Evolutionary conservation across 257 asterid species (phyloP), one percentile per base, ranked within the genome.

Genomic region (Primulina eburnea): DNA sequence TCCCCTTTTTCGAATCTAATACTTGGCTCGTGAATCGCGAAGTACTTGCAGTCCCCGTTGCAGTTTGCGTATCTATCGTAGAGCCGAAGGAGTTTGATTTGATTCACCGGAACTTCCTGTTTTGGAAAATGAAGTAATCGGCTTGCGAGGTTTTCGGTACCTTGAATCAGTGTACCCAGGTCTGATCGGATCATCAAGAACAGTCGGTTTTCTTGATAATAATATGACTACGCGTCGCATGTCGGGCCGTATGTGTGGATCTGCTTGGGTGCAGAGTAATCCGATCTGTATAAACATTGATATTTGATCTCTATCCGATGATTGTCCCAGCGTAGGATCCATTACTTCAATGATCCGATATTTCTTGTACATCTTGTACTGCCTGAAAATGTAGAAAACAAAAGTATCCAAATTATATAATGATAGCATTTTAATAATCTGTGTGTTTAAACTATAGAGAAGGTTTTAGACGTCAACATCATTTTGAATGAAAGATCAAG

Each of bases 161-260:
- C 93, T 77, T 12, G 90, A 61, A 55, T 96, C 92, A 0, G 85
- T 86, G 68, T 80, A 84, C 62, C 96, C 98, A 0, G 99, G 99
- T 72, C 87, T 67, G 2, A 77, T 73, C 7, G 99, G 99, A 63
- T 86, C 97, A 61, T 88, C 96, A 8, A 94, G 92, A 71, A 68
- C 77, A 65, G 82, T 82, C 7, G 92, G 92, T 61, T 77, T 89
- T 73, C 85, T 88, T 26, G 95, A 88, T 64, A 94, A 83, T 73
- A 87, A 75, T 64, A 81, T 78, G 62, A 84, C 92, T 17, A 91
- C 88, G 6, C 95, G 97, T 1, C 83, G 86, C 97, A 94, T 89
- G 62, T 74, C 82, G 0, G 99, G 97, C 20, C 99, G 89, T 62
- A 78, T 70, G n/a, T 70, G 73, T 16, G 95, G 92, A 32, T 94